Evolutionary conservation across 305 asterid genomes (phyloP), one percentile per base, ranked within the genome.

Genomic region (Salvia sclarea): DNA sequence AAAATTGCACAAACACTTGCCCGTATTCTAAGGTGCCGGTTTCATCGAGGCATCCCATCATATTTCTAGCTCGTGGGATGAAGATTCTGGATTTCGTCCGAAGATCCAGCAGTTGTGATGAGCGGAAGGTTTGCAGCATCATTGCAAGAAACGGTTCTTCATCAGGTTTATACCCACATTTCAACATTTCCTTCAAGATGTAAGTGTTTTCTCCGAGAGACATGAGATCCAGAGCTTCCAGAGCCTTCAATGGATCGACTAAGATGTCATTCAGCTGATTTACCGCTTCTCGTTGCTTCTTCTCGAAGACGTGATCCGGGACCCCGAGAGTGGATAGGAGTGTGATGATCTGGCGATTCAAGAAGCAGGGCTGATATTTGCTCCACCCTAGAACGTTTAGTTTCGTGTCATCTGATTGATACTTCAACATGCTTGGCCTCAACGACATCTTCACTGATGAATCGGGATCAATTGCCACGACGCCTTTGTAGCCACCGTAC

Each of bases 31-130:
- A 72, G 41, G 69, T 83, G 18, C 88, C 82, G 43, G 92, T 82
- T 80, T 92, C 97, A 60, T 92, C 98, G 25, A 92, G 76, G 54
- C 98, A 92, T 49, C 98, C 96, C 96, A 89, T 92, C 98, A 89
- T 86, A 38, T 78, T 61, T 64, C 92, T 82, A 44, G 81, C 98
- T 64, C 59, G 28, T 33, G 89, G 96, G 40, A 88, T 66, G 64
- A 89, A 92, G 28, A 92, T 80, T 68, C 90, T 78, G 6, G 98
- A 73, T 76, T 56, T 86, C 16, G 78, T 41, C 33, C 91, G 71
- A 80, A 92, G 76, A 73, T 87, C 98, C 1, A 82, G 83, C 53
- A 92, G 72, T 61, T 89, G 88, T 0, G 95, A 83, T 10, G 95
- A 75, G 3, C 95, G 80, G 74, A 92, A 89, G 0, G 90, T 58